Evolutionary conservation across 352 stramenopile species (phyloP).

Genomic region (Pythium aristosporum): DNA sequence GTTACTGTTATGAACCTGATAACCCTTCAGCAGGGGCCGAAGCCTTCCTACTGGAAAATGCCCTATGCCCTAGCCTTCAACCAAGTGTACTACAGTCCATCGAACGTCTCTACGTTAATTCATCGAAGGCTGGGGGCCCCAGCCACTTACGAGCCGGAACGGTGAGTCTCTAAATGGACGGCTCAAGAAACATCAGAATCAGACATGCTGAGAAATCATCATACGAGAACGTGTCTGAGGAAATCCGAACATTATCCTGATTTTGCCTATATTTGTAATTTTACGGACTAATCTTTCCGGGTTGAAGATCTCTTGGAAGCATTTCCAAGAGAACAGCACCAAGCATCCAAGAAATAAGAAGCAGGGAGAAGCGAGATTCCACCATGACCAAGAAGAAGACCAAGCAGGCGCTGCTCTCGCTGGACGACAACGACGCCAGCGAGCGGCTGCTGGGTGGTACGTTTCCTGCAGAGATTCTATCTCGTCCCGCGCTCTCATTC

Average conservation of each 20-base stretch:
- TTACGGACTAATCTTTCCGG: not conserved
- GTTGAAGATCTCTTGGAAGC: constrained; percentile 20
- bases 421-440: constrained; percentile 41
- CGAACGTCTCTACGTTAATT: too few relatives aligned
- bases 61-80: too few relatives aligned
- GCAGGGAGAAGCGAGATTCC: not conserved
- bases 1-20: too few relatives aligned
- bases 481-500: not conserved
- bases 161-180: too few relatives aligned
- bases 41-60: too few relatives aligned
- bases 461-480: not conserved
- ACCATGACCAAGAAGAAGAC: constrained; percentile 44
- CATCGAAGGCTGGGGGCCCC: too few relatives aligned
- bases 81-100: too few relatives aligned
- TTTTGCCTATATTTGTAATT: constrained; percentile 14
- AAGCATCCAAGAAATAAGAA: not conserved
- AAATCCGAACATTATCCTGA: not conserved
- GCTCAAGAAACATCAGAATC: too few relatives aligned
- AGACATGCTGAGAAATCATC: constrained; percentile 3
- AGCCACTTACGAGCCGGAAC: too few relatives aligned
- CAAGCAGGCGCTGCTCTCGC: constrained; percentile 53
- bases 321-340: not conserved
- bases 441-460: constrained; percentile 57
- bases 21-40: too few relatives aligned
- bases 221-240: constrained; percentile 1